Conservation (phyloP, 208 protist species). For the Trypanosoma caninum region DNA sequence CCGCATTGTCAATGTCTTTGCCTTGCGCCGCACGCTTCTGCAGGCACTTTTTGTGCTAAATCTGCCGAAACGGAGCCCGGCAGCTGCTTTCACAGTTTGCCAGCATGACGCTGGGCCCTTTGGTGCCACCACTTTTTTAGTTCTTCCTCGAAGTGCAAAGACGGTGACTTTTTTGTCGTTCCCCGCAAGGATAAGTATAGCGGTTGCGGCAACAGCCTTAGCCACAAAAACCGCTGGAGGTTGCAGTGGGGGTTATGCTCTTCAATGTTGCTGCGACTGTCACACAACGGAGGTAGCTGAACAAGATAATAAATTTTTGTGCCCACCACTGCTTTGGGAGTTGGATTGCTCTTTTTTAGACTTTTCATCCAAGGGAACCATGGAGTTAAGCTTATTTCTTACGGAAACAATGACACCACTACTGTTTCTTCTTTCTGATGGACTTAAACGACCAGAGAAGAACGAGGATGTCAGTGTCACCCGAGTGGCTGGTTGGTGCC, state of each 20-base stretch:
- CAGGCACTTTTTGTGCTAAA: constrained; percentile 35
- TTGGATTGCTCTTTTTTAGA: too few relatives aligned
- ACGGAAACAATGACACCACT: constrained; percentile 20
- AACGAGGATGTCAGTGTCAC: neutral
- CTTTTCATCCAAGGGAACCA: neutral
- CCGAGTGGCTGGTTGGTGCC: constrained; percentile 19
- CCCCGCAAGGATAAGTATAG: constrained; percentile 23
- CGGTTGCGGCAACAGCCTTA: too few relatives aligned
- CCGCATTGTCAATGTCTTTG: constrained; percentile 7
- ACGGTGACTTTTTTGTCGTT: neutral
- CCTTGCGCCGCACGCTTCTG: constrained; percentile 23
- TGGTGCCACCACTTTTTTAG: constrained; percentile 21
- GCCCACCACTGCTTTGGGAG: neutral
- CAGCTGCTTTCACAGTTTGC: constrained; percentile 26
- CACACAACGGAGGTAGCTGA: neutral
- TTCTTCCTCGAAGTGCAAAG: constrained; percentile 28
- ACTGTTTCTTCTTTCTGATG: constrained; percentile 12
- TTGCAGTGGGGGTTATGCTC: neutral
- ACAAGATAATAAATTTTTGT: neutral
- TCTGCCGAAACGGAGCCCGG: constrained; percentile 31
- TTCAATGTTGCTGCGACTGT: constrained; percentile 12
- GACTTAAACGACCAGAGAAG: neutral
- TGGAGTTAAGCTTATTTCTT: constrained; percentile 18
- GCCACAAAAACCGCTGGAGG: neutral
- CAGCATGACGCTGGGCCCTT: constrained; percentile 13